phyloP scores from a whole-genome alignment of 306 rosid genomes.

The Corylus heterophylla region DNA sequence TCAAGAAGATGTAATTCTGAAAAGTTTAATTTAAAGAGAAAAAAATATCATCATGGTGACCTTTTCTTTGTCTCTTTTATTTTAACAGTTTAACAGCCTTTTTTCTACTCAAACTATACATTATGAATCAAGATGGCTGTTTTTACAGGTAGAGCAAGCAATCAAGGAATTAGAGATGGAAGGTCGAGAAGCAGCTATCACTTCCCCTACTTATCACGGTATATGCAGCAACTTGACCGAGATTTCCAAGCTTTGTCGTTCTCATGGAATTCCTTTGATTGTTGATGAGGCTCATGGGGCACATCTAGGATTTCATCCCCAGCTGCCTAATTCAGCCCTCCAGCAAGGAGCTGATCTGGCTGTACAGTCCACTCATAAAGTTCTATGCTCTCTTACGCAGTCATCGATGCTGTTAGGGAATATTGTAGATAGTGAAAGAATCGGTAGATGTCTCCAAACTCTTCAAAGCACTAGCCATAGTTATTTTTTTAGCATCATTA shows the following conservation, averaged over 20 bases:
- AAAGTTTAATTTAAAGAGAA: background rate
- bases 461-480: slow-evolving; percentile 93
- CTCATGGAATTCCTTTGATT: slow-evolving; percentile 67
- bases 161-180: slow-evolving; percentile 56
- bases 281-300: slow-evolving; percentile 98
- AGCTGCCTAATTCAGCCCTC: slow-evolving; percentile 71
- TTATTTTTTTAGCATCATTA: slow-evolving; percentile 78
- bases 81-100: slow-evolving; percentile 3
- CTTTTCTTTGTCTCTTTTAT: background rate
- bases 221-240: slow-evolving; percentile 64
- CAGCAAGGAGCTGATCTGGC: slow-evolving; percentile 77
- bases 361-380: slow-evolving; percentile 82
- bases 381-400: slow-evolving; percentile 80
- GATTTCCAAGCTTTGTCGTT: slow-evolving; percentile 73
- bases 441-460: slow-evolving; percentile 74
- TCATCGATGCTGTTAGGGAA: slow-evolving; percentile 80
- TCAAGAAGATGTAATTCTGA: background rate
- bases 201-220: slow-evolving; percentile 89
- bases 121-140: background rate
- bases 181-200: slow-evolving; percentile 63
- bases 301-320: slow-evolving; percentile 79
- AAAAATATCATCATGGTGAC: background rate
- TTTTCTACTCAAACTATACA: background rate
- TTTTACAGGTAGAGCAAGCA: slow-evolving; percentile 64
- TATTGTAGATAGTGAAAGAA: slow-evolving; percentile 56